Evolutionary conservation across 805 yeast genomes (phyloP), one percentile per base, ranked within the genome.

Genomic region (Zygosaccharomyces pseudorouxii): DNA sequence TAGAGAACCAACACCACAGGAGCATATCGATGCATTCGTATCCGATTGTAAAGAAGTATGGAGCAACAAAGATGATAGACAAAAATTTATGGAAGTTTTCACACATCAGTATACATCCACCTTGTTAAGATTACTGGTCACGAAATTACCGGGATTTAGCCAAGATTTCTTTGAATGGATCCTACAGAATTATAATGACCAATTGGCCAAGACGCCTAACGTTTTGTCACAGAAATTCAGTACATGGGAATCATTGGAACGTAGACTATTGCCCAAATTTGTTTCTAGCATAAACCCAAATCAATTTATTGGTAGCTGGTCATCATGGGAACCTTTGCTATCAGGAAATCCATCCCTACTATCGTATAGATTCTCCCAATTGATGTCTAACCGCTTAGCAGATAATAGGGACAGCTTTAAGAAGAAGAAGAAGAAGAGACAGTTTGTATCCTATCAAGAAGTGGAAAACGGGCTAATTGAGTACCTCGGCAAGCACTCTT

Each of bases 371-470:
- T 12, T 49, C 8, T 52, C 54, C 28, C 39, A 45, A 14, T 42
- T 48, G 12, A 27, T 52, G 31, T 35, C 47, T 16, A 39, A 43
- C 12, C 46, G 46, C 27, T 18, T 50, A n/a, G 37, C 48, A 2
- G 48, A 51, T 18, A 27, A 31, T 14, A 28, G 30, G 14, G 30
- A 18, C 38, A 37, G 37, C 16, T 31, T 10, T 25, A 48, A 43
- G 18, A 59, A 55, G 45, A 59, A 53, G 45, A 52, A 55, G 41
- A 60, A 55, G 49, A 55, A 54, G 39, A 55, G 44, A 23, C 51
- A 47, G n/a, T 33, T 38, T 7, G 49, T 46, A 10, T 45, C 37
- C 29, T 38, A 38, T 8, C 42, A 51, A 39, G 55, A 54, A 14
- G 20, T 52, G 9, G 53, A 51, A 23, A 23, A 22, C 2, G 22